phyloP scores from a whole-genome alignment of 176 grass and related monocot genomes.

The Phoenix roebelenii region DNA sequence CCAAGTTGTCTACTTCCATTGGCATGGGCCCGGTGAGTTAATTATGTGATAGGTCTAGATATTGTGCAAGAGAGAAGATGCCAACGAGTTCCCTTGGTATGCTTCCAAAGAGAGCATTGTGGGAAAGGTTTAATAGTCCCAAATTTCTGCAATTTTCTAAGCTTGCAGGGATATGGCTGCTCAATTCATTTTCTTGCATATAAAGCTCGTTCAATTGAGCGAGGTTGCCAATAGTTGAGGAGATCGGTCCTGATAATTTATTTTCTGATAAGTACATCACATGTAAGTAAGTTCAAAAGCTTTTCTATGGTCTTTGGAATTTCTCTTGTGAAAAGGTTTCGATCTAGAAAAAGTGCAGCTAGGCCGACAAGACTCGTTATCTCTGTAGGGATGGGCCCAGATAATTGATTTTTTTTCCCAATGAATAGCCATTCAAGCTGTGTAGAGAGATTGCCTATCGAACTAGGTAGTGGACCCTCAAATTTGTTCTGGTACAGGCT shows the following conservation, averaged over 20 bases:
- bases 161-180: conserved; percentile 1
- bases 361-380: conserved; percentile 13
- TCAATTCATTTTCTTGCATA: neutral
- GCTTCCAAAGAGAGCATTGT: conserved; percentile 3
- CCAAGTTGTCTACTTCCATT: conserved; percentile 1
- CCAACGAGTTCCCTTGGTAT: conserved; percentile 4
- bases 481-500: neutral
- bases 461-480: neutral
- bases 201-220: neutral
- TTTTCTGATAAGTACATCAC: neutral
- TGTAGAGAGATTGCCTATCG: conserved; percentile 8
- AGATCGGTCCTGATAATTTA: conserved; percentile 8
- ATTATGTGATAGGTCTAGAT: conserved; percentile 1
- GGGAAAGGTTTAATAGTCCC: neutral
- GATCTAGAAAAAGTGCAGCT: neutral
- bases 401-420: neutral
- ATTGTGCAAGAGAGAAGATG: too few relatives aligned
- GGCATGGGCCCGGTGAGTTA: neutral
- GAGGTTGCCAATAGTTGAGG: conserved; percentile 11
- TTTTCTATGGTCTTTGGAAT: conserved; percentile 1
- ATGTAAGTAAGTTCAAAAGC: neutral
- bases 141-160: neutral
- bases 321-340: neutral
- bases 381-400: conserved; percentile 9
- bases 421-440: neutral